Conservation (phyloP, 306 rosid genomes). For the Cucumis hystrix region DNA sequence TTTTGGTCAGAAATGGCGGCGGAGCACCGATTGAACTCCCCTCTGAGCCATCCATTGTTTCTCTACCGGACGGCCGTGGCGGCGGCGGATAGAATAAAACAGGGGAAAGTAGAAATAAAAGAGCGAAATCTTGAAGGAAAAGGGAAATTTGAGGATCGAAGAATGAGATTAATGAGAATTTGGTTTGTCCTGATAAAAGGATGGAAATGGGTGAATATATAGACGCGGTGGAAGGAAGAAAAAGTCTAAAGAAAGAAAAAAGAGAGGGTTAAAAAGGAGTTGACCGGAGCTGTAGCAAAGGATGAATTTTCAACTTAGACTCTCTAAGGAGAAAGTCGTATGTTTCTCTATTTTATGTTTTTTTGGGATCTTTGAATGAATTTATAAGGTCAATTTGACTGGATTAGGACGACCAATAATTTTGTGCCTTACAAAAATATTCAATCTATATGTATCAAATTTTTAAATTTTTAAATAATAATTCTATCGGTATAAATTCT, state of each 20-base stretch:
- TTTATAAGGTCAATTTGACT: slow-evolving; percentile 1
- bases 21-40: slow-evolving; percentile 5
- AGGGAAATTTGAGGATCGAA: not conserved
- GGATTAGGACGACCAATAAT: not conserved
- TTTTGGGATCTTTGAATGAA: not conserved
- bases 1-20: slow-evolving; percentile 17
- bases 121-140: not conserved
- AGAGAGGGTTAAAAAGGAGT: not conserved
- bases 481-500: no score
- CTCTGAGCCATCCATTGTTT: not conserved
- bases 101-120: not conserved
- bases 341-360: not conserved
- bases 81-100: no score
- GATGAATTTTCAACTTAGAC: not conserved
- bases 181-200: no score
- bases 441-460: no score
- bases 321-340: not conserved
- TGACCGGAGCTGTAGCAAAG: not conserved
- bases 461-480: no score
- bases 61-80: no score
- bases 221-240: not conserved
- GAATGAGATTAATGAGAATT: not conserved
- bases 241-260: not conserved
- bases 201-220: not conserved
- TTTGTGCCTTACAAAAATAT: no score